Evolutionary conservation across 2,329 filamentous ascomycete species (phyloP), one percentile per base, ranked within the genome.

Genomic region (Alternaria gansuensis): DNA sequence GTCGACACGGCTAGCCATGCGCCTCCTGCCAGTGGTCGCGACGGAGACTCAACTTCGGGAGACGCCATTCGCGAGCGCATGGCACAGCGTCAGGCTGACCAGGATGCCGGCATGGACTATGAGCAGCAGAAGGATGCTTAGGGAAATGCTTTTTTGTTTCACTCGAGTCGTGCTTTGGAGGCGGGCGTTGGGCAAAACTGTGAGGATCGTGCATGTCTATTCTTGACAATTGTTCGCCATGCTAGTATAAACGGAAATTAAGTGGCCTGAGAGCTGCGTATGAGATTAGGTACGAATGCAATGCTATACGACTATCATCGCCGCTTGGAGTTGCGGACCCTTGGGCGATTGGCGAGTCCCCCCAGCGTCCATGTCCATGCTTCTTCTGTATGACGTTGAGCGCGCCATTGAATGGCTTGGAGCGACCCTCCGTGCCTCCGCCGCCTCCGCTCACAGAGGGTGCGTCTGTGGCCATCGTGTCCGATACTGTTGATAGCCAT

Each of bases 11-110:
- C 76, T n/a, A 73, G 70, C 34, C 67, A 71, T 33, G 74, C 75
- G 39, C 74, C 75, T 34, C 71, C 74, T 48, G 55, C 65, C 58
- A 67, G 66, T 33, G 67, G 68, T 14, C 67, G 64, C 33, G 71
- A 73, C 26, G 74, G 75, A 17, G 73, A 75, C 29, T 87, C 90
- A 63, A 81, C 87, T 14, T 87, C 88, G 5, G 88, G 91, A 77
- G 82, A 86, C 58, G 87, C 90, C 57, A 76, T 90, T 59, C 83
- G 85, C 57, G 86, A 88, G 67, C 82, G 70, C 61, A 70, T 76
- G 68, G 65, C 66, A 33, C 72, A 75, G 51, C 70, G 65, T 21
- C 63, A 73, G 45, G 59, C 62, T 49, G 64, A 62, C 14, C 66
- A 66, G 46, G 67, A 72, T 26, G 51, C 60, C n/a, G 44, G 44